A percentile compares a stretch with the other conserved stretches of the same genome.
Conservation (phyloP, 257 asterid species). For the Fraxinus americana region DNA sequence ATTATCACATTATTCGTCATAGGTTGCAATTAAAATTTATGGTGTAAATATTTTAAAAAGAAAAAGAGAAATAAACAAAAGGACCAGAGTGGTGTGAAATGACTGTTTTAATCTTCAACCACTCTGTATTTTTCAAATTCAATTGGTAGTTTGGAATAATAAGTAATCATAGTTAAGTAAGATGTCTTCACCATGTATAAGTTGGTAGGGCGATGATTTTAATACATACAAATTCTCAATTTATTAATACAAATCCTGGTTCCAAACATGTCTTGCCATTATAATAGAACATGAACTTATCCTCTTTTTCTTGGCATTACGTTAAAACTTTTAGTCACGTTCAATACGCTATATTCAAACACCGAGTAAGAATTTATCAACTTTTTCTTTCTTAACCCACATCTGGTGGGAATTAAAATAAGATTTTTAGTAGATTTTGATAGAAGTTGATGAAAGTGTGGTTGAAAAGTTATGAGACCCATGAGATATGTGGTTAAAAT, state of each 20-base stretch:
- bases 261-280: too few species aligned
- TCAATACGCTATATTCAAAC: too few species aligned
- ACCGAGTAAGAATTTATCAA: too few species aligned
- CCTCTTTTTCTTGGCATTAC: too few species aligned
- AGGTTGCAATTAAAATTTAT: neutral
- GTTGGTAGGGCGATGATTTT: conserved; percentile 32
- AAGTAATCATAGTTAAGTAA: neutral
- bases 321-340: too few species aligned
- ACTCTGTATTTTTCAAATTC: conserved; percentile 5
- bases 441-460: too few species aligned
- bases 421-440: too few species aligned
- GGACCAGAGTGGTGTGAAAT: neutral
- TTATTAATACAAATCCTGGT: neutral
- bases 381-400: too few species aligned
- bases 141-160: conserved; percentile 25
- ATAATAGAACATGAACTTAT: too few species aligned
- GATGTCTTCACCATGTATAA: neutral
- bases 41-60: neutral
- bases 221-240: neutral
- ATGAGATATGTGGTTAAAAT: too few species aligned
- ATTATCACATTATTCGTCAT: neutral
- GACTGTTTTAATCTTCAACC: neutral
- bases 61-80: neutral
- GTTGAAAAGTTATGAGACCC: too few species aligned
- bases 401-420: too few species aligned